Percentiles rank a stretch among this genome's conserved stretches.
Conservation (phyloP, 1,284 basidiomycete genomes). For the Bondarzewia mesenterica region DNA sequence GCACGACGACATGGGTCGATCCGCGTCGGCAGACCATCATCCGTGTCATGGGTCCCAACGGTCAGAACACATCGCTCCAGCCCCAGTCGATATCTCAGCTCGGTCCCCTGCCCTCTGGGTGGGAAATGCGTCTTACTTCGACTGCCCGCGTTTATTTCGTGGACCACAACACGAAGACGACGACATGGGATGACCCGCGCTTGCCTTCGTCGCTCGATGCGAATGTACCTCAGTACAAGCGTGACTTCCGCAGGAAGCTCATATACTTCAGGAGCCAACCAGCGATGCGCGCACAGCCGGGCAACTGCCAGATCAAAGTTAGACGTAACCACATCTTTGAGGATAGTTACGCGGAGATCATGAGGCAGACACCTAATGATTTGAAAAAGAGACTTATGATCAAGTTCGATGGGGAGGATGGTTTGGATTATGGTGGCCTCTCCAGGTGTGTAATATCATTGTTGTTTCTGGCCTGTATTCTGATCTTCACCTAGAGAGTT, state of each 20-base stretch:
- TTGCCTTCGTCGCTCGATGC: constrained; percentile 78
- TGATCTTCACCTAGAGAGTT: constrained; percentile 65
- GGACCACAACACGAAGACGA: constrained; percentile 93
- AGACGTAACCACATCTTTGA: constrained; percentile 91
- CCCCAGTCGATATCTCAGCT: constrained; percentile 83
- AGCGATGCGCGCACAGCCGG: constrained; percentile 80
- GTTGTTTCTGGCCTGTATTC: constrained; percentile 5
- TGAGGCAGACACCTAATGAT: constrained; percentile 91
- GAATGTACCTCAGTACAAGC: constrained; percentile 98
- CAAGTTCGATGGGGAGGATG: constrained; percentile 98
- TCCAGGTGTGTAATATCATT: constrained; percentile 56
- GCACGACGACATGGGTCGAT: constrained; percentile 98
- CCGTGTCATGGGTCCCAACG: constrained; percentile 71
- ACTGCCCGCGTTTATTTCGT: constrained; percentile 95
- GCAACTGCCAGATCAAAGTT: constrained; percentile 97
- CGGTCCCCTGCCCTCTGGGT: constrained; percentile 91
- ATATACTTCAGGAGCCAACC: constrained; percentile 99
- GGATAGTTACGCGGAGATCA: constrained; percentile 93
- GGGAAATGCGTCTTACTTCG: constrained; percentile 95
- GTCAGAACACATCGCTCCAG: constrained; percentile 64
- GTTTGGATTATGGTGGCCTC: constrained; percentile 95
- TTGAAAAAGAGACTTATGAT: constrained; percentile 97
- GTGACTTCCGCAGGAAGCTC: constrained; percentile 96
- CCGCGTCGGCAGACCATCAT: constrained; percentile 81
- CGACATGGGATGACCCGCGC: constrained; percentile 94